A percentile compares a stretch with the other conserved stretches of the same genome.
phyloP scores from a whole-genome alignment of 73 alveolate genomes.

The Urostyla sp. region DNA sequence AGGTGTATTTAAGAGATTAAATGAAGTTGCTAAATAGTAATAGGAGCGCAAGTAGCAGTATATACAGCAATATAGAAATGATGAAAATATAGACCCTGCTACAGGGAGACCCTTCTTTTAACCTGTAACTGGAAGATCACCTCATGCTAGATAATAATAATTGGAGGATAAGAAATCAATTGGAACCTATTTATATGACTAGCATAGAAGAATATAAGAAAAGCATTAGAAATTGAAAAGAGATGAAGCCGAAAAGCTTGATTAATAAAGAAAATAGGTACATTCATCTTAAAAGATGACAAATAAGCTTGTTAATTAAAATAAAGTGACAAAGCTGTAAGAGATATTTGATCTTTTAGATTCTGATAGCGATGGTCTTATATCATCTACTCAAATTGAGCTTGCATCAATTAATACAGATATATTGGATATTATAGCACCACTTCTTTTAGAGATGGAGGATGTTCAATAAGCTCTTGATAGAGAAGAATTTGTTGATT shows the following conservation, averaged over 20 bases:
- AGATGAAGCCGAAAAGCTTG: conserved; percentile 1
- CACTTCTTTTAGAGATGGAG: conserved; percentile 49
- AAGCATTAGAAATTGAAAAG: conserved; percentile 15
- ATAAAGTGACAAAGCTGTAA: conserved; percentile 1
- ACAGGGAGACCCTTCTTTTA: conserved; percentile 62
- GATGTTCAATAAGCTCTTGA: conserved; percentile 37
- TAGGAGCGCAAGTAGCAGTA: background rate
- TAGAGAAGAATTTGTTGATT: conserved; percentile 46
- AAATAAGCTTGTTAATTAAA: background rate
- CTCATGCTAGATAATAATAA: conserved; percentile 7
- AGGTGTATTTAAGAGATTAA: conserved; percentile 6
- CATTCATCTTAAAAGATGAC: conserved; percentile 6
- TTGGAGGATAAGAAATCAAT: background rate
- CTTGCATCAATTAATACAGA: conserved; percentile 14
- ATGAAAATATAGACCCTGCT: conserved; percentile 52
- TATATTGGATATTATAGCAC: conserved; percentile 16
- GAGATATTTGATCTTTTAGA: conserved; percentile 33
- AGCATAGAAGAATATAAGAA: conserved; percentile 4
- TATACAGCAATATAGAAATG: background rate
- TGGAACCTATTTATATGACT: conserved; percentile 19
- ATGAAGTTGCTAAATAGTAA: conserved; percentile 4
- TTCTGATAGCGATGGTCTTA: conserved; percentile 32
- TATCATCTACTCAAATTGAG: conserved; percentile 22
- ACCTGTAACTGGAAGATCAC: conserved; percentile 47
- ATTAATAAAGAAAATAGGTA: conserved; percentile 6